Conservation (phyloP, 2,329 filamentous ascomycete genomes). For the Graphilbum sp. region DNA sequence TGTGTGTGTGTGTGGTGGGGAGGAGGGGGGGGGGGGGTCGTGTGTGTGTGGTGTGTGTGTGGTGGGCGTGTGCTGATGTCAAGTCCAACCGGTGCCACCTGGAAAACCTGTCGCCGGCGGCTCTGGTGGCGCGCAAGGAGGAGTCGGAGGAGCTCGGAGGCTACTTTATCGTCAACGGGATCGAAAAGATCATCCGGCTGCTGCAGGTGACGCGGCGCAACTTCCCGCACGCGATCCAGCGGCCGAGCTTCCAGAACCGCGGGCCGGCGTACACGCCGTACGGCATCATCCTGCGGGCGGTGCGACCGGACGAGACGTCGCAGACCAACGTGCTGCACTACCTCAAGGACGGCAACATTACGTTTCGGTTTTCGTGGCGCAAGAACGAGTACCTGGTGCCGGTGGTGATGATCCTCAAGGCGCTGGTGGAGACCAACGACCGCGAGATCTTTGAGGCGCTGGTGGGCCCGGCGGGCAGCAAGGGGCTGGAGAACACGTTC, state of each 20-base stretch:
- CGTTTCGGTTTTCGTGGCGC: conserved; percentile 92
- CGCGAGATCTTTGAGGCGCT: conserved; percentile 91
- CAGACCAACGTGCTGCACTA: conserved; percentile 97
- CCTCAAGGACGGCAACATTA: conserved; percentile 87
- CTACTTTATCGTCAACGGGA: conserved; percentile 96
- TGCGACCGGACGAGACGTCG: conserved; percentile 92
- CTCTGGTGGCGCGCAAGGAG: conserved; percentile 75
- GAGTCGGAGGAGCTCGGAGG: conserved; percentile 92
- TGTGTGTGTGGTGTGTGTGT: neutral
- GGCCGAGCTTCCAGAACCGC: conserved; percentile 77
- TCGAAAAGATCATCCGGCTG: conserved; percentile 90
- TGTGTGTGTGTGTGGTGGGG: too few species aligned
- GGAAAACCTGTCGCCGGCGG: conserved; percentile 65
- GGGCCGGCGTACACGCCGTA: conserved; percentile 76
- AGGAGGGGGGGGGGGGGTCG: too few species aligned
- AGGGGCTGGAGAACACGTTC: conserved; percentile 75
- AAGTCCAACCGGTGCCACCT: conserved; percentile 88
- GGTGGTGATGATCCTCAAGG: conserved; percentile 92
- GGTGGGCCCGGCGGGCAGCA: conserved; percentile 60
- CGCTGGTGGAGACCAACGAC: conserved; percentile 88
- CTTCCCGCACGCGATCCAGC: conserved; percentile 86
- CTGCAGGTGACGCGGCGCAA: conserved; percentile 82
- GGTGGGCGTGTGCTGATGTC: neutral
- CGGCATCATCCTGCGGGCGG: conserved; percentile 81
- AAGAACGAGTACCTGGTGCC: conserved; percentile 96